Percentiles rank a stretch among this genome's conserved stretches.
phyloP scores from a whole-genome alignment of 306 rosid species.

The Myrica gale region DNA sequence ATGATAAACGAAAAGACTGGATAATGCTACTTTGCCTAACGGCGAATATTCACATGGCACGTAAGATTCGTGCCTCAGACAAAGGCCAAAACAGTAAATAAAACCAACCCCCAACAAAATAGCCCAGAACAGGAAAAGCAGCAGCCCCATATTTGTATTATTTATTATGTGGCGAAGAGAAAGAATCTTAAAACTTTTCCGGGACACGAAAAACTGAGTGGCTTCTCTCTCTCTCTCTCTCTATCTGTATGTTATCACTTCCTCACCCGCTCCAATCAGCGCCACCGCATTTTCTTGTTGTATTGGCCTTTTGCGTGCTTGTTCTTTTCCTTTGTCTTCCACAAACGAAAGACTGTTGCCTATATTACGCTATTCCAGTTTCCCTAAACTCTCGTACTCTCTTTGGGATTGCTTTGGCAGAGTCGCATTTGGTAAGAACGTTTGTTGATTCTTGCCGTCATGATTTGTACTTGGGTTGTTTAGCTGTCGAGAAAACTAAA shows the following conservation, averaged over 20 bases:
- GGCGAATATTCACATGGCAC: too few species aligned
- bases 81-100: too few species aligned
- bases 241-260: too few species aligned
- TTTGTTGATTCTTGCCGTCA: constrained; percentile 20
- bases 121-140: not conserved
- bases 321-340: not conserved
- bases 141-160: not conserved
- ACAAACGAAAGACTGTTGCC: not conserved
- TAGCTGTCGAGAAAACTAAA: constrained; percentile 20
- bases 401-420: constrained; percentile 15
- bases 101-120: too few species aligned
- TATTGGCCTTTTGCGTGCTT: not conserved
- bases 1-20: too few species aligned
- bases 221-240: not conserved
- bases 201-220: not conserved
- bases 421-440: constrained; percentile 26
- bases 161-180: too few species aligned
- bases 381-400: not conserved
- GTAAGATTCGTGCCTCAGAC: too few species aligned
- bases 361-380: not conserved
- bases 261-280: not conserved
- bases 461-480: constrained; percentile 23
- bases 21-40: too few species aligned
- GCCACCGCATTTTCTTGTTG: not conserved
- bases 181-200: not conserved